A percentile compares a stretch with the other conserved stretches of the same genome.
These are phyloP conservation scores for Abrus pulchellus DNA, from an alignment of 306 rosid genomes.

Conservation along the genomic window DNA sequence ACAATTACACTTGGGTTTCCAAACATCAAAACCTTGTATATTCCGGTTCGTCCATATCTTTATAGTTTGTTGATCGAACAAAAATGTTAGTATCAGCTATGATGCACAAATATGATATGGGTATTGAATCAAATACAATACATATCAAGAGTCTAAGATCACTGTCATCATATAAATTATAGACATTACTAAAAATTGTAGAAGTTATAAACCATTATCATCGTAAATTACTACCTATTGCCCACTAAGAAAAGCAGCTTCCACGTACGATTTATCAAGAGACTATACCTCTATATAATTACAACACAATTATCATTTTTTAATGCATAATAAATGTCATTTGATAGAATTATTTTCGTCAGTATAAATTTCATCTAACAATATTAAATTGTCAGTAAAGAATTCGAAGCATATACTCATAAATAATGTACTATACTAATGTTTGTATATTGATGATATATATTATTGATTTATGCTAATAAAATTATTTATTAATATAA, in stretches of 20 bases:
- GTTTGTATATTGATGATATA: too few relatives aligned
- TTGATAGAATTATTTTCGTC: too few relatives aligned
- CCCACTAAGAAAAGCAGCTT: background rate
- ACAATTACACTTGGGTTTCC: conserved; percentile 82
- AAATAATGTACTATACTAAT: too few relatives aligned
- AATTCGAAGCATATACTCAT: too few relatives aligned
- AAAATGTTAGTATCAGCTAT: background rate
- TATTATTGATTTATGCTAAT: too few relatives aligned
- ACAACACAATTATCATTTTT: too few relatives aligned
- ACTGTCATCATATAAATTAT: too few relatives aligned
- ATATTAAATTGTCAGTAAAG: too few relatives aligned
- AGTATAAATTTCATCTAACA: too few relatives aligned
- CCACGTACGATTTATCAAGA: background rate
- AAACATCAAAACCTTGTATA: conserved; percentile 87
- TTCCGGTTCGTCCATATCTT: conserved; percentile 79
- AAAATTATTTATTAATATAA: too few relatives aligned
- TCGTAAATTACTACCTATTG: background rate
- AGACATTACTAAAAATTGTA: background rate
- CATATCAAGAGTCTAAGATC: background rate
- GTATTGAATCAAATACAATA: background rate
- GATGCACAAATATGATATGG: background rate
- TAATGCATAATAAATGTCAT: too few relatives aligned
- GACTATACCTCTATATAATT: background rate
- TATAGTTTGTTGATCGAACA: conserved; percentile 18
- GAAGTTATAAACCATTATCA: background rate